Evolutionary conservation across 768 basidiomycete species (phyloP).

Genomic region (Lactarius pseudohatsudake): DNA sequence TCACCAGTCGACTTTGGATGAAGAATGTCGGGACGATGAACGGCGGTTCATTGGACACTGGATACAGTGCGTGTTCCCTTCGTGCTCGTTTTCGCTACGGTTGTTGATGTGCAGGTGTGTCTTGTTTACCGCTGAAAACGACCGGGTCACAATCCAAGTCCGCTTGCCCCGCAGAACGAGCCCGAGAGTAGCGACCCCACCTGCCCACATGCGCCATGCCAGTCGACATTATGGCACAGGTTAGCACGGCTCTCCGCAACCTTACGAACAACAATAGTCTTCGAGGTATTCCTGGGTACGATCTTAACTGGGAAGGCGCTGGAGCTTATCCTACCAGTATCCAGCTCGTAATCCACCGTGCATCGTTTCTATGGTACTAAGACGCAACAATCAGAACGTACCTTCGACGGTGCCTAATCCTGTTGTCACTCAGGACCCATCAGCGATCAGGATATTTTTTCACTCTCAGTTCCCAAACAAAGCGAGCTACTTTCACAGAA

Average conservation of each 20-base stretch:
- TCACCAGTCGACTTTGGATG: conserved; percentile 74
- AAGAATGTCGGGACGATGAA: conserved; percentile 52
- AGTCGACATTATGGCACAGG: conserved; percentile 53
- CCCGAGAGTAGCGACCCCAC: conserved; percentile 55
- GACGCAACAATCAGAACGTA: conserved; percentile 48
- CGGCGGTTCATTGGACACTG: too few species aligned
- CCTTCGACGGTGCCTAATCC: conserved; percentile 66
- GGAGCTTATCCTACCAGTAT: too few species aligned
- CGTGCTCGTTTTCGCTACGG: not conserved
- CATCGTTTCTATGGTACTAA: too few species aligned
- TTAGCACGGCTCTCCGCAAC: too few species aligned
- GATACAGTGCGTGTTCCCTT: conserved; percentile 38
- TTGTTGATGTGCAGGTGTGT: conserved; percentile 40
- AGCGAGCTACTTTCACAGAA: too few species aligned
- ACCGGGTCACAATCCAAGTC: too few species aligned
- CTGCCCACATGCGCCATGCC: conserved; percentile 68
- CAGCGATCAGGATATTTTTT: conserved; percentile 30
- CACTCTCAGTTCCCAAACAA: too few species aligned
- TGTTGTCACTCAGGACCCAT: conserved; percentile 68
- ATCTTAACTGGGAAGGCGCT: too few species aligned
- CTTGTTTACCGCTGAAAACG: not conserved
- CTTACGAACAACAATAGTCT: too few species aligned
- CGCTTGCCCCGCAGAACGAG: conserved; percentile 45
- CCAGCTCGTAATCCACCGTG: too few species aligned
- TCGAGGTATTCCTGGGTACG: too few species aligned